A percentile compares a stretch with the other conserved stretches of the same genome.
These are phyloP conservation scores for Cryphonectria naterciae DNA, from an alignment of 2,329 filamentous ascomycete genomes.

Conservation along the genomic window DNA sequence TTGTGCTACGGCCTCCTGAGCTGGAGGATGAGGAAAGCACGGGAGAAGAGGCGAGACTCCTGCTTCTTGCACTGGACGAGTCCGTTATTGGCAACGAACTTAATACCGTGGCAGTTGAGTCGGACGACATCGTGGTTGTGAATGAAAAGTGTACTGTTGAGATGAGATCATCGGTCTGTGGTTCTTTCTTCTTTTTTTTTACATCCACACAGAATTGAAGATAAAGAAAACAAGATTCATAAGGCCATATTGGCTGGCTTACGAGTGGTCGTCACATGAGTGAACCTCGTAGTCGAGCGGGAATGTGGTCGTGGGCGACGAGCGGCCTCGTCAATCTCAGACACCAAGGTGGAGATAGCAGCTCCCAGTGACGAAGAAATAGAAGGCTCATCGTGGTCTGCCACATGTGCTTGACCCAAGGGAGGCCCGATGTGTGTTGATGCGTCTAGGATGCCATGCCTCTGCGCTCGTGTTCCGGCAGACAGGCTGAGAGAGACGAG, in stretches of 20 bases:
- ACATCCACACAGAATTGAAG: not conserved
- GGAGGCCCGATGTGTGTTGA: not conserved
- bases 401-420: not conserved
- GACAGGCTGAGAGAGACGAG: not conserved
- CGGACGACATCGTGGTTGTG: not conserved
- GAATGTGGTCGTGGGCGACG: not conserved
- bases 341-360: not conserved
- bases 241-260: not conserved
- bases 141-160: slow-evolving; percentile 11
- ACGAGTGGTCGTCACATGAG: slow-evolving; percentile 12
- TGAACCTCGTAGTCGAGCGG: slow-evolving; percentile 7
- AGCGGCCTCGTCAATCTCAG: not conserved
- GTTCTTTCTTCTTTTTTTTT: too few relatives aligned
- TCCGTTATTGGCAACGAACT: slow-evolving; percentile 1
- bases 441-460: not conserved
- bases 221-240: not conserved
- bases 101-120: slow-evolving; percentile 1
- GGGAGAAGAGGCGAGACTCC: not conserved
- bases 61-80: not conserved
- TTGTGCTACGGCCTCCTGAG: not conserved
- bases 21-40: not conserved
- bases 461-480: not conserved
- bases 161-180: not conserved
- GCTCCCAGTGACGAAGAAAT: not conserved
- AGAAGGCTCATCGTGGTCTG: not conserved